Evolutionary conservation across 1,284 basidiomycete species (phyloP).

Genomic region (Takashimella tepidaria): DNA sequence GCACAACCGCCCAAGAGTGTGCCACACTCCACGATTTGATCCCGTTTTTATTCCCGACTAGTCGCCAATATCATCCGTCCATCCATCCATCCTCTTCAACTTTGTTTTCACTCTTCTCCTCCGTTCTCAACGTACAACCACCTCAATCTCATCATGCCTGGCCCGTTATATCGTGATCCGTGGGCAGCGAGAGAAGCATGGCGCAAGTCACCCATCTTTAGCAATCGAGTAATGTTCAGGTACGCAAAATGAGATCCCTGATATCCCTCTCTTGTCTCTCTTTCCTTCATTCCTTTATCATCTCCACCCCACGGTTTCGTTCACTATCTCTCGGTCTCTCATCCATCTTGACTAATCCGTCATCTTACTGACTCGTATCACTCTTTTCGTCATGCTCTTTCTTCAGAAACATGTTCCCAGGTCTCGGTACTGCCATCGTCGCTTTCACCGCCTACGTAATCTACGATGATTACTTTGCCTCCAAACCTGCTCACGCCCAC

Average conservation of each 20-base stretch:
- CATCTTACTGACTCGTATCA: no score
- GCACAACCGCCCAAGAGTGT: not conserved
- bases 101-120: conserved; percentile 4
- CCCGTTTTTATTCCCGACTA: not conserved
- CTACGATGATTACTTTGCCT: conserved; percentile 58
- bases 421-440: conserved; percentile 83
- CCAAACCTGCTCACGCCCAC: conserved; percentile 16
- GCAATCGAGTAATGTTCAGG: conserved; percentile 71
- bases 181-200: conserved; percentile 93
- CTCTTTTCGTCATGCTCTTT: not conserved
- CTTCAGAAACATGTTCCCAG: conserved; percentile 73
- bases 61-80: not conserved
- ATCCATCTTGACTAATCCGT: not conserved
- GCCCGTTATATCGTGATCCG: conserved; percentile 77
- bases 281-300: no score
- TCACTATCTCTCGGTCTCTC: no score
- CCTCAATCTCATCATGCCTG: conserved; percentile 31
- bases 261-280: no score
- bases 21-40: not conserved
- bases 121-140: not conserved
- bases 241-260: conserved; percentile 20
- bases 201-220: conserved; percentile 83
- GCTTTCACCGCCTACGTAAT: conserved; percentile 86
- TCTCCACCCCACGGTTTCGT: no score
- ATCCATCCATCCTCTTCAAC: not conserved